Base-by-base conservation (phyloP, 192 early-diverging fungal species). In the Podila epicladia region DNA sequence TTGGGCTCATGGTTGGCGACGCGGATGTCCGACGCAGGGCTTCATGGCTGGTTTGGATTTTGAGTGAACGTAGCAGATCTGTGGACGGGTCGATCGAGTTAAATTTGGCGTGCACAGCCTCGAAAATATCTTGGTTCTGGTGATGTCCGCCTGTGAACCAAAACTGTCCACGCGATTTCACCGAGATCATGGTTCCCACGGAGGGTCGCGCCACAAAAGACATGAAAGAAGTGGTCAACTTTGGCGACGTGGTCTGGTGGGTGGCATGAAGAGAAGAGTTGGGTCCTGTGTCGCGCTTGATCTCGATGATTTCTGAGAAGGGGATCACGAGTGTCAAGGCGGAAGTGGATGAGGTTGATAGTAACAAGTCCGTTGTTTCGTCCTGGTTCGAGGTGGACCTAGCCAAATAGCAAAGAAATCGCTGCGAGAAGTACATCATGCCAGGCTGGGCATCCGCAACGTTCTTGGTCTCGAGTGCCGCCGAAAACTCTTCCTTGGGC, bases 391-490 rank as follows among this genome's bases (percentile, higher is more conserved):
- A 61, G 22, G 26, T 31, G 19, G 53, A 24, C 59, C 17, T 69
- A 3, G 71, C 64, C 22, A 64, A 61, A 35, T 80, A 80, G 24
- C 77, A 80, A 22, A 80, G 67, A 49, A 80, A 80, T 24, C 62
- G 58, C 26, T 66, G 55, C 15, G 77, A 80, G 0, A 80, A 19
- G 32, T 37, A 73, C 1, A 80, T 15, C 4, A 57, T 69, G 11
- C 77, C 77, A 6, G 37, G 50, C 9, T 72, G 62, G 15, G 67
- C 49, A 53, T 72, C 77, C 0, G 48, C 41, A 3, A 73, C 24
- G 2, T 57, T 48, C 37, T 63, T 80, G 58, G 77, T 73, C 57
- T 80, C 77, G 24, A 80, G 35, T 3, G 70, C 35, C 9, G 48
- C 67, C 53, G 38, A 22, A 13, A 69, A 64, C 26, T 80, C 71